A percentile compares a stretch with the other conserved stretches of the same genome.
phyloP scores from a whole-genome alignment of 176 grass and related monocot genomes.

The Alloteropsis semialata region DNA sequence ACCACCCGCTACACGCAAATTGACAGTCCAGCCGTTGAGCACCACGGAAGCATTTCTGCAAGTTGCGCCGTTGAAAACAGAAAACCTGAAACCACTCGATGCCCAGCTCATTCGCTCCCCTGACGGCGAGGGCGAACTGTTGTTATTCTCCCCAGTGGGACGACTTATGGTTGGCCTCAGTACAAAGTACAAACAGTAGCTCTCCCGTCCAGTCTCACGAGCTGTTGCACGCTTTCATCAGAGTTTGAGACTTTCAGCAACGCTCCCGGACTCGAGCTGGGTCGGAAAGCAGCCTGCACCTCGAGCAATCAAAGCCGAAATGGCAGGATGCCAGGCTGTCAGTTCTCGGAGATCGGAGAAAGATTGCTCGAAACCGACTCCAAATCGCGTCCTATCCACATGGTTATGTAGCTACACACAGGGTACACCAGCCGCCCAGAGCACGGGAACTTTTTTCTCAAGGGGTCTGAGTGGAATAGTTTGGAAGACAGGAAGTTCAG shows the following conservation, averaged over 20 bases:
- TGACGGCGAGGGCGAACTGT: not conserved
- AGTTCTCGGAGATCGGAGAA: not conserved
- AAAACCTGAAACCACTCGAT: not conserved
- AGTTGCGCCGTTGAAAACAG: not conserved
- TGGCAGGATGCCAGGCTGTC: not conserved
- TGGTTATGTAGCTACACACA: not conserved
- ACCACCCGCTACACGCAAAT: not conserved
- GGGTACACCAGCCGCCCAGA: not conserved
- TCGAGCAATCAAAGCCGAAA: not conserved
- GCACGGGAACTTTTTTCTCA: not conserved
- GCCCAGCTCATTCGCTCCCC: not conserved
- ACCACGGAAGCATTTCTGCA: not conserved
- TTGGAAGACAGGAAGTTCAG: not conserved
- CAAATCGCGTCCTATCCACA: not conserved
- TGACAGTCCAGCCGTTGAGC: not conserved
- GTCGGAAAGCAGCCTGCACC: not conserved
- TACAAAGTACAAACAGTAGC: not conserved
- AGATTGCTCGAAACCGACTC: constrained; percentile 20
- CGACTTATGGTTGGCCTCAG: not conserved
- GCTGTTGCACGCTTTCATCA: not conserved
- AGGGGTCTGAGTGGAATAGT: not conserved
- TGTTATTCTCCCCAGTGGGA: not conserved
- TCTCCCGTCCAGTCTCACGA: not conserved
- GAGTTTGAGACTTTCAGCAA: not conserved
- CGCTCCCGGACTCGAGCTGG: not conserved